These are phyloP conservation scores for Naganishia cerealis DNA, from an alignment of 1,284 basidiomycete genomes.

Conservation along the genomic window DNA sequence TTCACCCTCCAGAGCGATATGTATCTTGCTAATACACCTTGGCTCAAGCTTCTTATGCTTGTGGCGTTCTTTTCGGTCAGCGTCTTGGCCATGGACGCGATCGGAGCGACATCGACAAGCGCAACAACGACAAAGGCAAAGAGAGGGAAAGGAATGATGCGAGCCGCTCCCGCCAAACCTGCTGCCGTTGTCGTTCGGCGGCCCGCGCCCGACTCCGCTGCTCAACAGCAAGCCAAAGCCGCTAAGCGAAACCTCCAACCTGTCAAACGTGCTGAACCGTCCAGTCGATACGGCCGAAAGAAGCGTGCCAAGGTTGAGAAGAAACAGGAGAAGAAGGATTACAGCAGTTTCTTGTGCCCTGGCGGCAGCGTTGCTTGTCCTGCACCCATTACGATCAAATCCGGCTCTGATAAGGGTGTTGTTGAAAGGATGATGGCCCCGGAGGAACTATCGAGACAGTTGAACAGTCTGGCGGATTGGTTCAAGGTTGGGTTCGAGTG, in stretches of 20 bases:
- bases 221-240: conserved; percentile 18
- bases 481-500: conserved; percentile 55
- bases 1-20: not conserved
- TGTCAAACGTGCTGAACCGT: conserved; percentile 22
- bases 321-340: conserved; percentile 51
- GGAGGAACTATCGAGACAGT: conserved; percentile 39
- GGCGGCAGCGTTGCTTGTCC: conserved; percentile 52
- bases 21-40: conserved; percentile 3
- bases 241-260: conserved; percentile 27
- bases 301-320: conserved; percentile 39
- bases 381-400: conserved; percentile 39
- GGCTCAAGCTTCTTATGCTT: conserved; percentile 1
- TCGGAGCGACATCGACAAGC: conserved; percentile 1
- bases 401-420: conserved; percentile 33
- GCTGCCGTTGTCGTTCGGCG: conserved; percentile 16
- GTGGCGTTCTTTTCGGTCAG: conserved; percentile 11
- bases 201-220: conserved; percentile 10
- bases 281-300: conserved; percentile 25
- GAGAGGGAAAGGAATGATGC: conserved; percentile 15
- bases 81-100: conserved; percentile 5
- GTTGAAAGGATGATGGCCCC: conserved; percentile 33
- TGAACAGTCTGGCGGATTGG: conserved; percentile 52
- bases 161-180: conserved; percentile 25
- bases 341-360: conserved; percentile 54
- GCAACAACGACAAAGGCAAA: conserved; percentile 14